phyloP scores from a whole-genome alignment of 768 basidiomycete genomes.

The Podaxis pistillaris region DNA sequence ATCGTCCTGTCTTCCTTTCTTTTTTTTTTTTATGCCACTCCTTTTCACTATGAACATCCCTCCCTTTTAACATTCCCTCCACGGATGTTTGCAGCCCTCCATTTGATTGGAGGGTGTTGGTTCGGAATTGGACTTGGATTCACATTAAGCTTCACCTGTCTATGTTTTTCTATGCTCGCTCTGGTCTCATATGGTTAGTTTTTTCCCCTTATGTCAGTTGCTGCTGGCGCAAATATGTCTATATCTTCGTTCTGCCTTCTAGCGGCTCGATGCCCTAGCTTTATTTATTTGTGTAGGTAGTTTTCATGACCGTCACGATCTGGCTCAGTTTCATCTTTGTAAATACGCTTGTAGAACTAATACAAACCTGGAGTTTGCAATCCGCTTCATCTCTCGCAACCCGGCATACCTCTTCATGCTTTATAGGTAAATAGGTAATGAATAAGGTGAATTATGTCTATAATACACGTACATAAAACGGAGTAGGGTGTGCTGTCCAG shows the following conservation, averaged over 20 bases:
- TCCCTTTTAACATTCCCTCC: background rate
- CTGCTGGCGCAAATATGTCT: background rate
- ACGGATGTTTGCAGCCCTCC: background rate
- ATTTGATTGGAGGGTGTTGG: background rate
- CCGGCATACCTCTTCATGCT: background rate
- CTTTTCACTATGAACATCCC: background rate
- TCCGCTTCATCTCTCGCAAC: background rate
- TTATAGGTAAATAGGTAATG: background rate
- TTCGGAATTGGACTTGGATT: background rate
- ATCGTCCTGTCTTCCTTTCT: background rate
- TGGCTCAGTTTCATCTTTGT: background rate
- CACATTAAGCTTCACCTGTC: background rate
- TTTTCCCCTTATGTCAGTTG: background rate
- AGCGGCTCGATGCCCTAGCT: background rate
- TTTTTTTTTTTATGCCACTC: background rate
- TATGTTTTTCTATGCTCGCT: background rate
- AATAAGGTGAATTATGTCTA: background rate
- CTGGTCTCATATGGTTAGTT: background rate
- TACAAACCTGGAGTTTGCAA: slow-evolving; percentile 8
- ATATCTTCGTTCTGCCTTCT: background rate
- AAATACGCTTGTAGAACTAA: background rate
- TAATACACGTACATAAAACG: background rate
- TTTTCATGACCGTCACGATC: background rate
- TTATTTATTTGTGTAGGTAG: background rate
- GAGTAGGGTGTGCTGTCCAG: background rate